Evolutionary conservation across 148 eudicot species (phyloP).

Genomic region (Talinum fruticosum): DNA sequence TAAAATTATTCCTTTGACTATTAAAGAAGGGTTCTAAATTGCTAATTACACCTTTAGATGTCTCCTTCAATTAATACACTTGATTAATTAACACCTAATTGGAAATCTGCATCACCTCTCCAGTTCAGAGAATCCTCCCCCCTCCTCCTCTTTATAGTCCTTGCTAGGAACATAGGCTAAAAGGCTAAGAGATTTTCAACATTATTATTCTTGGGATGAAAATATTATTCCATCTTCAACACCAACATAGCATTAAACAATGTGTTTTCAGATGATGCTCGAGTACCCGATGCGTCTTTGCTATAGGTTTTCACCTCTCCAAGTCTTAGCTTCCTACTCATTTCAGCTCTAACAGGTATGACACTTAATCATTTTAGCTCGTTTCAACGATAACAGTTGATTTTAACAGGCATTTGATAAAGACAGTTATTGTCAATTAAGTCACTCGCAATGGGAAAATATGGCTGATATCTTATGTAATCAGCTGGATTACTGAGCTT

Average conservation of each 20-base stretch:
- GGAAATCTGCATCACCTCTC: conserved; percentile 14
- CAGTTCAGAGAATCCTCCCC: not conserved
- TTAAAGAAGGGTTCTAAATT: conserved; percentile 10
- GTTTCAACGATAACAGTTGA: too few relatives aligned
- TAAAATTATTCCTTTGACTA: conserved; percentile 29
- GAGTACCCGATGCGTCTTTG: conserved; percentile 12
- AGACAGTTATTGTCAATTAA: too few relatives aligned
- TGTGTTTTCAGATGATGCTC: conserved; percentile 9
- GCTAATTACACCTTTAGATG: conserved; percentile 19
- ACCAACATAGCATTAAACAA: not conserved
- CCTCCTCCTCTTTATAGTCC: not conserved
- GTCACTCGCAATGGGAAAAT: too few relatives aligned
- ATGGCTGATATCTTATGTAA: too few relatives aligned
- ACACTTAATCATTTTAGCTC: too few relatives aligned
- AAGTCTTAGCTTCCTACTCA: too few relatives aligned
- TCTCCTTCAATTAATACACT: conserved; percentile 20
- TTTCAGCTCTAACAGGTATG: too few relatives aligned
- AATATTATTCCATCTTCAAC: not conserved
- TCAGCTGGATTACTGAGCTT: too few relatives aligned
- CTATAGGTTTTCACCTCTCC: too few relatives aligned
- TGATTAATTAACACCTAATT: conserved; percentile 9
- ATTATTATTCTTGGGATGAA: not conserved
- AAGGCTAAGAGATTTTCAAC: not conserved
- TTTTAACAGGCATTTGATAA: too few relatives aligned
- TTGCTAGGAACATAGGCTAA: conserved; percentile 13